Evolutionary conservation across 768 basidiomycete genomes (phyloP), one percentile per base, ranked within the genome.

Genomic region (Leccinum rimulosum): DNA sequence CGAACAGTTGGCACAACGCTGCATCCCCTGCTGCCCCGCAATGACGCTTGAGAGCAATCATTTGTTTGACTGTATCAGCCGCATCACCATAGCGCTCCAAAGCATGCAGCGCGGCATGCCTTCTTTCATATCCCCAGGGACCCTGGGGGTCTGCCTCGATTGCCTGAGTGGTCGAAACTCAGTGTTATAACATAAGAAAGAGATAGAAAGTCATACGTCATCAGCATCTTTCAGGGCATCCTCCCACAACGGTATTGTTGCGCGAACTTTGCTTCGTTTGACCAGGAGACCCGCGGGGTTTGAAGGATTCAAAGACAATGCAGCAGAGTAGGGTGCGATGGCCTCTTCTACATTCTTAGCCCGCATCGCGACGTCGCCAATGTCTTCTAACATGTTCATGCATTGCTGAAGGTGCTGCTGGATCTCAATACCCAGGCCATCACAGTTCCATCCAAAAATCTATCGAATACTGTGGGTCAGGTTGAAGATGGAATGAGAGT

Each of bases 391-490:
- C 11, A 3, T 8, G 14, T 14, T 14, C 19, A 55, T 4, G 25
- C 28, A 28, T 28, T 28, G 28, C 7, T 28, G 28, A 28, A 28
- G 28, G 28, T 28, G 28, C 28, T 28, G 14, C 7, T 52, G 35
- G 22, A 60, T 45, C 14, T 17, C 30, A 10, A 40, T 8, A 8
- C n/a, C 35, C 14, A 61, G 54, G 9, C 4, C 28, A 3, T 61
- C 54, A 15, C 55, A 52, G 11, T 62, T 25, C 61, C 59, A 62
- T 14, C 47, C 58, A 30, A 62, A 62, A 2, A 62, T 28, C 61
- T 62, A 15, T 22, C 10, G 4, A 33, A 25, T 31, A 11, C 5
- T 4, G 47, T 59, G 14, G 3, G 35, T 19, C 3, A 1, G 8
- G 2, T 14, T 8, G n/a, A 25, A 4, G 6, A 22, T 5, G 25